Evolutionary conservation across 192 early-diverging fungal genomes (phyloP), one percentile per base, ranked within the genome.

Genomic region (Allomyces macrogynus): DNA sequence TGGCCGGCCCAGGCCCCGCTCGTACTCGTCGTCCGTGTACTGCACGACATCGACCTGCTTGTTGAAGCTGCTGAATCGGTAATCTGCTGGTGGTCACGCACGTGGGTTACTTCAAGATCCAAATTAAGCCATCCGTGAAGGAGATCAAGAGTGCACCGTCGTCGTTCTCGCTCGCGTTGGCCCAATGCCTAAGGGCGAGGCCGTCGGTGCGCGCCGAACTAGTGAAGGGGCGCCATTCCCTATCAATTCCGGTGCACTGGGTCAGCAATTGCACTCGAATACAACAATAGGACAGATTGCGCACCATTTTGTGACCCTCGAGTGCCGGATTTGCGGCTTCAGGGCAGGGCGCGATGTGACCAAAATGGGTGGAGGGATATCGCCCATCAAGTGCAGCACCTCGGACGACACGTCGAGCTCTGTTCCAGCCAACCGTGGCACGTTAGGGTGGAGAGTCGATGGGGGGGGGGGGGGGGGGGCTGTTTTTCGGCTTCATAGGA

Each of bases 11-110:
- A 91, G 77, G 70, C 88, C 80, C 24, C 79, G 72, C n/a, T 78
- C 71, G 68, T 96, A 96, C 65, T 96, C 92, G 32, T 85, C 86
- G n/a, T 87, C 82, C 0, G 86, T 87, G 68, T 90, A 94, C 18
- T 81, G 66, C 11, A 78, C 76, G 0, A 92, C 68, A 23, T 85
- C 76, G 63, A 90, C 77, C 23, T 72, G 71, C 64, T 84, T 84
- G 73, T 92, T 89, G 74, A 84, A 91, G 61, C 81, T 82, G 49
- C 86, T 78, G 73, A 89, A 91, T 16, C 74, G 79, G 70, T 88
- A 90, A 43, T 85, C 88, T 73, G 68, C 60, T 24, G 42, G 16
- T 14, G 26, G 25, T n/a, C 63, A 65, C 63, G 10, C 5, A 1
- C 49, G 16, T 25, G 23, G 61, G 18, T 18, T 24, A 18, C 32